Base-by-base conservation (phyloP, 495 filamentous ascomycete genomes). In the Penicillium canescens region DNA sequence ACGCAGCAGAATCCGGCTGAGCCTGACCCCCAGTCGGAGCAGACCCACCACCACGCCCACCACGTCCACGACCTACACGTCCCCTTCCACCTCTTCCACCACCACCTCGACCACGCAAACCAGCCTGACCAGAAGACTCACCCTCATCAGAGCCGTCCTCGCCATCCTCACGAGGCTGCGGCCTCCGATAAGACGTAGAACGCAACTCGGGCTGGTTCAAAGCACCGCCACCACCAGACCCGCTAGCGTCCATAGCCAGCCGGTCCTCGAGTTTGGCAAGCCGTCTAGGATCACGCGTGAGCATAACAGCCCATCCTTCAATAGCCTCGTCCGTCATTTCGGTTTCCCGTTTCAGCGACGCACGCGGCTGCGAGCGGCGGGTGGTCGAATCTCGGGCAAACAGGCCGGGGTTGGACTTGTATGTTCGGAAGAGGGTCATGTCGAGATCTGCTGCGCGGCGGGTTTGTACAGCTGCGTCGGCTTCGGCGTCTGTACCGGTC, bases 241-340 rank as follows among this genome's bases (percentile, higher is more conserved):
- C 69, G 1, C 83, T 86, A 23, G 71, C 67, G 47, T 82, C 85
- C 57, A 79, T 73, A 14, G 82, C 78, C 58, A 86, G 86, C 61
- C 78, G 82, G 46, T 76, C 75, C 71, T 92, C 88, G 41, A 97
- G 65, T 57, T 78, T 75, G 53, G 80, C 75, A 63, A 85, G 67
- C 42, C 85, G 76, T 55, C 79, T 77, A n/a, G 85, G 80, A 60
- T 95, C 87, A 23, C 92, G 75, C 6, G 67, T 64, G 2, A 96
- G 64, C 90, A 98, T 96, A 21, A 96, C 69, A 3, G 79, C 89
- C 91, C 92, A 98, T 12, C 94, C 94, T 67, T 98, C 94, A 39
- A 98, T 89, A 6, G 85, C 87, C 66, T 98, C 94, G 57, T 98
- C 93, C 1, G 90, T 94, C 89, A 95, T 88, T 8, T 85, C 87